Evolutionary conservation across 345 rosid genomes (phyloP).

Genomic region (Geranium brycei): DNA sequence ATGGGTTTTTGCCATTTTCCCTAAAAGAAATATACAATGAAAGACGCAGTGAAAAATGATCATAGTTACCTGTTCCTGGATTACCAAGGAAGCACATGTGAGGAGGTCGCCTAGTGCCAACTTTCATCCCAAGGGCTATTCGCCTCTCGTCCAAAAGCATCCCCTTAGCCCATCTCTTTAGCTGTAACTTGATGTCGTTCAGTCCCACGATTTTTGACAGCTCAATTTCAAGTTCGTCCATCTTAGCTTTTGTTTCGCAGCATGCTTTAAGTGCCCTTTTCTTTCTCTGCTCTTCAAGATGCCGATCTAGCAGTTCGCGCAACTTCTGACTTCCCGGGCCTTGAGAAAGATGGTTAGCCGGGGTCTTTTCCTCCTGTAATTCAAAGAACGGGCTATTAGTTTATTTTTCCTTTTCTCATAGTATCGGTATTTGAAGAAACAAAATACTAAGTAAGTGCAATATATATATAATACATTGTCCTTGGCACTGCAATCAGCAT

Average conservation of each 20-base stretch:
- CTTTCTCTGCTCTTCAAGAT: constrained; percentile 70
- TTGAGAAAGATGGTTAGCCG: constrained; percentile 65
- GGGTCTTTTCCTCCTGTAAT: constrained; percentile 86
- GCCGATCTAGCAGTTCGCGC: constrained; percentile 39
- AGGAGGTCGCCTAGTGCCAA: constrained; percentile 79
- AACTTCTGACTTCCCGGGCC: constrained; percentile 71
- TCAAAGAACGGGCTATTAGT: neutral
- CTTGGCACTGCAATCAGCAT: constrained; percentile 84
- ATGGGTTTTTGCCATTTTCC: no score
- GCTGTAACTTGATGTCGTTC: constrained; percentile 71
- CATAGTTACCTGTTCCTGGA: constrained; percentile 76
- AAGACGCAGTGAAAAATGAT: no score
- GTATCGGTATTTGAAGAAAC: neutral
- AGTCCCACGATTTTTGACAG: constrained; percentile 64
- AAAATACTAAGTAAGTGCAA: neutral
- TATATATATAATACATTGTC: constrained; percentile 50
- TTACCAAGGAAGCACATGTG: constrained; percentile 98
- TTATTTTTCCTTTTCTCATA: neutral
- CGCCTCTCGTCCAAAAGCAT: constrained; percentile 98
- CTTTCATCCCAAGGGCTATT: constrained; percentile 71
- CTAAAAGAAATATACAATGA: neutral
- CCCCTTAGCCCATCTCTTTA: constrained; percentile 95
- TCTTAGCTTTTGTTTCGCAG: constrained; percentile 63
- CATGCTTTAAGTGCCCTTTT: constrained; percentile 73
- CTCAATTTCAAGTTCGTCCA: constrained; percentile 82